These are phyloP conservation scores for Papiliotrema nemorosa DNA, from an alignment of 1,284 basidiomycete species.

Conservation along the genomic window DNA sequence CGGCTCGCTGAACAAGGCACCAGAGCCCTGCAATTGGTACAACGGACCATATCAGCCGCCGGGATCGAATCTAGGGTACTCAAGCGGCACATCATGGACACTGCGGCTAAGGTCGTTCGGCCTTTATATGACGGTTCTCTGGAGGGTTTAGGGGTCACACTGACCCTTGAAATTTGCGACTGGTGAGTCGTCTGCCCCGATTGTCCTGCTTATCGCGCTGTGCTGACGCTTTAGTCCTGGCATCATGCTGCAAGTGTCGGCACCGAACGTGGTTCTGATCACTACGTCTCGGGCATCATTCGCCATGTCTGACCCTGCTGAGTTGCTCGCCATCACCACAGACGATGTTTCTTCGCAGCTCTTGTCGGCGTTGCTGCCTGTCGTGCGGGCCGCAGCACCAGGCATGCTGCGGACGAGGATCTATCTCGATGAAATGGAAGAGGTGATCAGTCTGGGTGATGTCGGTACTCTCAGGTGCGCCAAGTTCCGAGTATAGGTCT, in stretches of 20 bases:
- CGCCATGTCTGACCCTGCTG: conserved; percentile 15
- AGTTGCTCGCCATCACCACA: conserved; percentile 11
- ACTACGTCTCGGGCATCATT: conserved; percentile 18
- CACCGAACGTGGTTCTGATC: conserved; percentile 4
- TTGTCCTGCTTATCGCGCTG: not conserved
- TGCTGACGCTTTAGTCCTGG: conserved; percentile 3
- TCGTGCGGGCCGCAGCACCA: not conserved
- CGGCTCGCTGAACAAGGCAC: not conserved
- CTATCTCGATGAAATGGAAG: conserved; percentile 35
- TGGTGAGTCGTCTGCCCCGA: conserved; percentile 3
- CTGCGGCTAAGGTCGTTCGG: not conserved
- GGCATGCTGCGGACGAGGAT: conserved; percentile 6
- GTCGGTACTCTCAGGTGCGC: conserved; percentile 20
- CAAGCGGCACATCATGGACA: not conserved
- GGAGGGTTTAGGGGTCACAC: not conserved
- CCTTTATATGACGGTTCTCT: not conserved
- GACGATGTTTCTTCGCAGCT: conserved; percentile 17
- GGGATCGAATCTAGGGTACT: conserved; percentile 1
- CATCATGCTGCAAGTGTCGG: conserved; percentile 3
- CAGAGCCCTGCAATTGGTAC: not conserved
- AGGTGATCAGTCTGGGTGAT: conserved; percentile 13
- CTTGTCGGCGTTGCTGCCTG: not conserved
- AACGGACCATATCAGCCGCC: not conserved
- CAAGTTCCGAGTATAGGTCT: not conserved
- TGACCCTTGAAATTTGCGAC: not conserved